A percentile compares a stretch with the other conserved stretches of the same genome.
These are phyloP conservation scores for Phlebiopsis flavidoalba DNA, from an alignment of 768 basidiomycete genomes.

Conservation along the genomic window DNA sequence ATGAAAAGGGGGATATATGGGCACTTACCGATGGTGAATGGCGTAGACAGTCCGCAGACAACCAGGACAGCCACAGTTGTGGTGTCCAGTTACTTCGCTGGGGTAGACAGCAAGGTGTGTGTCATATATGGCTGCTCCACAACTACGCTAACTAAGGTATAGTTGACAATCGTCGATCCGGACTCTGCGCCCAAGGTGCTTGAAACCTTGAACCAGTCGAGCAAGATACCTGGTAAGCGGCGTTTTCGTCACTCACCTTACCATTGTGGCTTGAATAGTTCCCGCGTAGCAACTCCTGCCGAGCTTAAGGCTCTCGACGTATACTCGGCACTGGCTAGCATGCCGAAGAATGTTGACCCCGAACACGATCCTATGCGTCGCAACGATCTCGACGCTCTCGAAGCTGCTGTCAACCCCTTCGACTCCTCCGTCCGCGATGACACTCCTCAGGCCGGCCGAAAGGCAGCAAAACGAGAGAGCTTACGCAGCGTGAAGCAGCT, in stretches of 20 bases:
- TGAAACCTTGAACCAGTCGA: conserved; percentile 39
- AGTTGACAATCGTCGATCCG: conserved; percentile 31
- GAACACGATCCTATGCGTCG: conserved; percentile 37
- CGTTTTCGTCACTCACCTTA: background rate
- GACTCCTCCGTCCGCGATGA: conserved; percentile 5
- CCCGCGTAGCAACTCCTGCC: conserved; percentile 37
- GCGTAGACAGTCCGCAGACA: conserved; percentile 10
- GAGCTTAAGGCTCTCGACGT: conserved; percentile 54
- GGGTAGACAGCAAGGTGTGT: conserved; percentile 36
- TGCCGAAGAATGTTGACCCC: conserved; percentile 55
- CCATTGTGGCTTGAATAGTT: background rate
- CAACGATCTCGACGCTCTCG: conserved; percentile 16
- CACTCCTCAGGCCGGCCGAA: conserved; percentile 11
- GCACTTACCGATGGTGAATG: conserved; percentile 47
- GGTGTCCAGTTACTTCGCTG: conserved; percentile 23
- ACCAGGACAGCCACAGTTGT: background rate
- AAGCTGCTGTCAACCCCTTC: conserved; percentile 1
- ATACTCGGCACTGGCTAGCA: conserved; percentile 48
- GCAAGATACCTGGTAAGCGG: conserved; percentile 41
- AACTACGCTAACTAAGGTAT: background rate
- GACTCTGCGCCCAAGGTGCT: conserved; percentile 31
- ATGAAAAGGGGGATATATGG: conserved; percentile 35
- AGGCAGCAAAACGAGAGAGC: conserved; percentile 22
- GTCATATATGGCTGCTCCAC: background rate
- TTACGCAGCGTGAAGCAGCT: conserved; percentile 43